Base-by-base conservation (phyloP, 2,329 filamentous ascomycete genomes). In the Raffaelea arxii region DNA sequence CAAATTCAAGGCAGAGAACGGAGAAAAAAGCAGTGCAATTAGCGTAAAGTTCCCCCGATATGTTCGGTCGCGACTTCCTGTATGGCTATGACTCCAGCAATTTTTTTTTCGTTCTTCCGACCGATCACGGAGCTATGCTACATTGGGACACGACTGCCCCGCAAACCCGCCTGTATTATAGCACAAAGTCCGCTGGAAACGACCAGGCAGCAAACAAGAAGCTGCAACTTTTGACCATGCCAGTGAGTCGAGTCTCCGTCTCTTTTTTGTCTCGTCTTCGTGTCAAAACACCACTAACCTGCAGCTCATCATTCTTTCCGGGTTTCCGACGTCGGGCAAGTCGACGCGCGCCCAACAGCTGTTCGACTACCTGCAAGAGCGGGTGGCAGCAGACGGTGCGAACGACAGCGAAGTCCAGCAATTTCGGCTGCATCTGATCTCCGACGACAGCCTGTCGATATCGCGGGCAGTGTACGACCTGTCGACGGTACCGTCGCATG, bases 391-490 rank as follows among this genome's bases (percentile, higher is more conserved):
- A 36, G 10, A 25, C 16, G 11, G 18, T 32, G n/a, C 49, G 11
- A 5, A 23, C 38, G 21, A 21, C 38, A 41, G 9, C 38, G 12
- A 21, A 41, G 43, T 21, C 3, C 46, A 43, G 10, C 70, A 70
- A 48, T 78, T 86, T 56, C 80, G 81, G 49, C 71, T 89, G 3
- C 82, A 88, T 60, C 76, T 86, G 53, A 78, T 91, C 57, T 85
- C 82, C 46, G 84, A 90, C 66, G 76, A 85, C 53, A 73, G 74
- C 4, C 76, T 89, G 38, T 79, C 79, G 39, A 80, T 90, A 47
- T 70, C 79, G 3, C 82, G 85, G 49, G 59, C 72, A 47, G 85
- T 86, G 37, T 91, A 91, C 69, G 78, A 83, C 57, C 72, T 83
- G 36, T 77, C 61, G 3, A 62, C 63, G 19, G 65, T 79, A 21